Percentiles rank a stretch among this genome's conserved stretches.
These are phyloP conservation scores for Porogramme epimiltina DNA, from an alignment of 1,284 basidiomycete genomes.

Conservation along the genomic window DNA sequence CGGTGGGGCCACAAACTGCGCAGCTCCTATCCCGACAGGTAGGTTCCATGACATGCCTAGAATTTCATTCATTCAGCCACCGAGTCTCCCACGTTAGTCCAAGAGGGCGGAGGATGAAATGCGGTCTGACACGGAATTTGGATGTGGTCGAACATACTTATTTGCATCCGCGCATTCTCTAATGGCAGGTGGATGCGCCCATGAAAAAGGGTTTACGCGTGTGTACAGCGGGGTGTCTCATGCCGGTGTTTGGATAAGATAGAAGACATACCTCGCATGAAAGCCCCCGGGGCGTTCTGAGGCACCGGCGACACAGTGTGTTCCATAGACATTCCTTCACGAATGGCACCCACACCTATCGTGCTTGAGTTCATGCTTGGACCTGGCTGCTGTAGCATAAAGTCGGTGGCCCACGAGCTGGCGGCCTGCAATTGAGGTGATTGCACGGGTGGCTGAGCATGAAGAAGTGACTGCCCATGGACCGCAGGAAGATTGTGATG, in stretches of 20 bases:
- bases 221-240: too few relatives aligned
- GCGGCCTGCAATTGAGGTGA: conserved; percentile 25
- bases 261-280: conserved; percentile 10
- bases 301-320: conserved; percentile 9
- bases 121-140: too few relatives aligned
- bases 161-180: too few relatives aligned
- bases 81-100: too few relatives aligned
- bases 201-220: too few relatives aligned
- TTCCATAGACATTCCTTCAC: conserved; percentile 10
- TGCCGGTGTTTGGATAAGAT: background rate
- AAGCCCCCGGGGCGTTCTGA: conserved; percentile 5
- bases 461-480: conserved; percentile 29
- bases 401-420: conserved; percentile 68
- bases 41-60: conserved; percentile 15
- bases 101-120: too few relatives aligned
- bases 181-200: too few relatives aligned
- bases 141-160: too few relatives aligned
- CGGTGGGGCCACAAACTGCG: conserved; percentile 14
- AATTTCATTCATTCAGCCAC: background rate
- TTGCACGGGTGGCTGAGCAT: conserved; percentile 31
- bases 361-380: too few relatives aligned
- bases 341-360: conserved; percentile 5
- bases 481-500: conserved; percentile 50
- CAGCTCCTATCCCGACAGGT: conserved; percentile 2
- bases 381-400: conserved; percentile 41